Percentiles rank a stretch among this genome's conserved stretches.
phyloP scores from a whole-genome alignment of 352 stramenopile species.

The Phytophthora citricola region DNA sequence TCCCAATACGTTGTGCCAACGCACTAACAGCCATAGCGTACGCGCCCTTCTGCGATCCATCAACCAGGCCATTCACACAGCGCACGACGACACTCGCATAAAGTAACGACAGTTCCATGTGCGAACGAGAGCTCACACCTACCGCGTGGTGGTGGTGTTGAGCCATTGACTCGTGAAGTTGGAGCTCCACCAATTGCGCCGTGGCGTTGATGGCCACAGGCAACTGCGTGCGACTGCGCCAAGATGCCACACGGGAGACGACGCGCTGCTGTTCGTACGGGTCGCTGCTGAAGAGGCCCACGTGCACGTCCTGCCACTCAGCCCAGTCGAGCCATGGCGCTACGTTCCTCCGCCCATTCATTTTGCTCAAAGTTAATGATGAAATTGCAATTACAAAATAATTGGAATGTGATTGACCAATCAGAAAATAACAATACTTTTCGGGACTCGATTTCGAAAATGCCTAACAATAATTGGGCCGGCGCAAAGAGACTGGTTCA shows the following conservation, averaged over 20 bases:
- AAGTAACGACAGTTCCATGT: slow-evolving; percentile 81
- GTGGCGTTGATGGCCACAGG: slow-evolving; percentile 84
- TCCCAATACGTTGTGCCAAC: slow-evolving; percentile 88
- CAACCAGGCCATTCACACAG: slow-evolving; percentile 87
- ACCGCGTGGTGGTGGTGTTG: slow-evolving; percentile 70
- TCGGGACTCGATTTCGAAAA: slow-evolving; percentile 3
- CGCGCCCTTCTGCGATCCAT: slow-evolving; percentile 77
- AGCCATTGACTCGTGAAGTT: slow-evolving; percentile 75
- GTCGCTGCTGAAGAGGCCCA: slow-evolving; percentile 59
- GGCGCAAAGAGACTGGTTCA: too few relatives aligned
- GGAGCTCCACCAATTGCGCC: slow-evolving; percentile 77
- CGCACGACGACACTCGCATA: slow-evolving; percentile 73
- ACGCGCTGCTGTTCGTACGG: slow-evolving; percentile 54
- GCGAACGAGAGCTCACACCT: slow-evolving; percentile 72
- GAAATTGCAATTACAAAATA: neutral
- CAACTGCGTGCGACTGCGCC: slow-evolving; percentile 73
- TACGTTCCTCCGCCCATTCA: slow-evolving; percentile 59
- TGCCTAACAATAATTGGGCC: slow-evolving; percentile 23
- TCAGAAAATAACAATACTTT: slow-evolving; percentile 32
- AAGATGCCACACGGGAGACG: slow-evolving; percentile 67
- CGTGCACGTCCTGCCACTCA: slow-evolving; percentile 78
- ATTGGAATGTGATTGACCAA: slow-evolving; percentile 5
- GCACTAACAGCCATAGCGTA: slow-evolving; percentile 81
- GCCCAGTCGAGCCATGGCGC: slow-evolving; percentile 74
- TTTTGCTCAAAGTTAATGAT: slow-evolving; percentile 13